Base-by-base conservation (phyloP, 768 basidiomycete species). In the Hericium alpestre region DNA sequence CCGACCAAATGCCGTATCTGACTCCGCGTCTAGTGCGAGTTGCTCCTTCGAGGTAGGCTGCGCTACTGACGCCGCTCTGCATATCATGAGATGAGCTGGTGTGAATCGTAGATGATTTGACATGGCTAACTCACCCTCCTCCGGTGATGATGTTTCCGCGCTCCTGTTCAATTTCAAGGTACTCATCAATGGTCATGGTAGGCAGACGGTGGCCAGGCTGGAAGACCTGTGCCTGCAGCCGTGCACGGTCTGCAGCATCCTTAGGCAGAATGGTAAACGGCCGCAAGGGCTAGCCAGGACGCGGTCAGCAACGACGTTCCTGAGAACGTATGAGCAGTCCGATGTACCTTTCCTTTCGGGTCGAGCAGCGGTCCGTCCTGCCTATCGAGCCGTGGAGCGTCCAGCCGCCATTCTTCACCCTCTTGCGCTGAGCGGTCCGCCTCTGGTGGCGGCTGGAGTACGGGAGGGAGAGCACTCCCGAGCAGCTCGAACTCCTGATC, bases 141-240 rank as follows among this genome's bases (percentile, higher is more conserved):
- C 87, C 88, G 9, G 86, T 79, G 56, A 96, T 81, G 63, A 98
- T 83, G 54, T 92, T 93, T 0, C 95, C 95, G 56, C 88, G 74
- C 65, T 83, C 77, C 51, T 76, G 75, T 66, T 99, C 95, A 56
- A 91, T 82, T 66, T 89, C 82, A 37, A 99, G 78, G 66, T 94
- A 97, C 70, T 98, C 90, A 64, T 98, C 95, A 57, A 98, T 81
- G 1, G 89, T 80, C 96, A 99, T 97, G 0, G 92, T 93, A 4
- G 96, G 96, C 37, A 98, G 73, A 46, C 86, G 81, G 65, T 96
- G 83, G 11, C 80, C 81, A 13, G 90, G 81, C 15, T 84, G 80
- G 71, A 97, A 98, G 3, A 98, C 93, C 65, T 89, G 82, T 1
- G 79, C 71, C 66, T 86, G 85, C 6, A 96, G 66, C 23, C 83